Evolutionary conservation across 495 filamentous ascomycete species (phyloP).

Genomic region (Penicillium manginii): DNA sequence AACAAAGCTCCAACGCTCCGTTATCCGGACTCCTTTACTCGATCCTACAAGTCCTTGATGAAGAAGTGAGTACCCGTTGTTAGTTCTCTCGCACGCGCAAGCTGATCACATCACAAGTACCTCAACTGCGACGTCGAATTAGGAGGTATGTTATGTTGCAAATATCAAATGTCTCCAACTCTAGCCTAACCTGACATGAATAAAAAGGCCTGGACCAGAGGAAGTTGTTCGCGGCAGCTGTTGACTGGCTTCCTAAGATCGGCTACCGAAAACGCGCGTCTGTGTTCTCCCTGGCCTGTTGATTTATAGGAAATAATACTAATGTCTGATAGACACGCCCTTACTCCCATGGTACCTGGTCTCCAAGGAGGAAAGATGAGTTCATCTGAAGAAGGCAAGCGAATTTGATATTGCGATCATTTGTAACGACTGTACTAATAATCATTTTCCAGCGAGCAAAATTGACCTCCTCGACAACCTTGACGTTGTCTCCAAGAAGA

Average conservation of each 20-base stretch:
- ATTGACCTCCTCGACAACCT: conserved; percentile 86
- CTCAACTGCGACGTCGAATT: conserved; percentile 82
- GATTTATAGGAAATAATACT: not conserved
- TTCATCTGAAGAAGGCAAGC: conserved; percentile 49
- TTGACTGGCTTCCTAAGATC: conserved; percentile 51
- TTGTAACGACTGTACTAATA: not conserved
- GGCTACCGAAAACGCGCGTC: conserved; percentile 68
- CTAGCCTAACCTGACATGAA: not conserved
- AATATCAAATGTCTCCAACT: not conserved
- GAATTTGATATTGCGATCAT: not conserved
- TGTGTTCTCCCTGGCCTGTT: conserved; percentile 31
- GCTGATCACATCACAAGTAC: conserved; percentile 52
- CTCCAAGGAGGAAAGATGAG: conserved; percentile 83
- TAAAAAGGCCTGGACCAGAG: conserved; percentile 53
- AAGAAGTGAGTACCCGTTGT: conserved; percentile 49
- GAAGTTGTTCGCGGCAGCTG: conserved; percentile 86
- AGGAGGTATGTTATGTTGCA: conserved; percentile 34
- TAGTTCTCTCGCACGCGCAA: too few relatives aligned
- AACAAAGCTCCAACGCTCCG: conserved; percentile 77
- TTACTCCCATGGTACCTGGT: conserved; percentile 91
- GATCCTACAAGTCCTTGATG: conserved; percentile 83
- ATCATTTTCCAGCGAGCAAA: conserved; percentile 52
- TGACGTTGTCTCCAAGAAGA: conserved; percentile 62
- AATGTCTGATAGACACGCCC: conserved; percentile 22
- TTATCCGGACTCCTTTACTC: conserved; percentile 80